Percentiles rank a stretch among this genome's conserved stretches.
Conservation (phyloP, 2,329 filamentous ascomycete genomes). For the Sporothrix variecibatus region DNA sequence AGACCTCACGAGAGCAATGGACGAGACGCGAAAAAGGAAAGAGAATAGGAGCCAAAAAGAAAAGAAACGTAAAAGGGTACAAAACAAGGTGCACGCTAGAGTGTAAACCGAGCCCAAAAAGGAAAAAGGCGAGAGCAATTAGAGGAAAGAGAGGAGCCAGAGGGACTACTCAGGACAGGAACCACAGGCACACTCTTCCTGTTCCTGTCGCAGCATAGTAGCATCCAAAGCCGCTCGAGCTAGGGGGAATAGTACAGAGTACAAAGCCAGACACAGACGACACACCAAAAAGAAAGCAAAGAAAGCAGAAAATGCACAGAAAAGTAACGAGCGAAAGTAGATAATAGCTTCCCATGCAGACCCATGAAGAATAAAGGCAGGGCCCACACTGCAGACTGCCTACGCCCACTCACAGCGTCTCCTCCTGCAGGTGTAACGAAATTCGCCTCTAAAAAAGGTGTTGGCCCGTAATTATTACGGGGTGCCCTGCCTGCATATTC, state of each 20-base stretch:
- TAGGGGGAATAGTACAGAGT: neutral
- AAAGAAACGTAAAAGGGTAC: neutral
- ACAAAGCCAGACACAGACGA: neutral
- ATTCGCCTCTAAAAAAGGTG: neutral
- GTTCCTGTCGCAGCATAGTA: neutral
- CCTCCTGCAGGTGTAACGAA: slow-evolving; percentile 18
- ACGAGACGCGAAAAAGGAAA: slow-evolving; percentile 6
- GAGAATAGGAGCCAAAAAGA: neutral
- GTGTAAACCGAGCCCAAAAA: slow-evolving; percentile 16
- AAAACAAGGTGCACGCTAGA: slow-evolving; percentile 14
- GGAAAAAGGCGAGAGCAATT: neutral
- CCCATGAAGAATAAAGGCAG: neutral
- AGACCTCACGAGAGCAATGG: slow-evolving; percentile 15
- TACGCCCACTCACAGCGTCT: slow-evolving; percentile 7
- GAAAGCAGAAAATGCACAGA: neutral
- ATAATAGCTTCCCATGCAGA: neutral
- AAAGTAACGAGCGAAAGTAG: neutral
- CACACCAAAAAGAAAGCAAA: neutral
- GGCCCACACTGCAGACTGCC: neutral
- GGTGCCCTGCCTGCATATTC: neutral
- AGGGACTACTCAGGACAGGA: neutral
- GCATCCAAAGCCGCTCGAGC: neutral
- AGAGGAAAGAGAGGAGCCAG: neutral
- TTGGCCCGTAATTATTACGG: slow-evolving; percentile 17
- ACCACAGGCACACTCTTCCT: neutral